Percentiles rank a stretch among this genome's conserved stretches.
Conservation (phyloP, 345 rosid species). For the Eucalyptus erythrocorys region DNA sequence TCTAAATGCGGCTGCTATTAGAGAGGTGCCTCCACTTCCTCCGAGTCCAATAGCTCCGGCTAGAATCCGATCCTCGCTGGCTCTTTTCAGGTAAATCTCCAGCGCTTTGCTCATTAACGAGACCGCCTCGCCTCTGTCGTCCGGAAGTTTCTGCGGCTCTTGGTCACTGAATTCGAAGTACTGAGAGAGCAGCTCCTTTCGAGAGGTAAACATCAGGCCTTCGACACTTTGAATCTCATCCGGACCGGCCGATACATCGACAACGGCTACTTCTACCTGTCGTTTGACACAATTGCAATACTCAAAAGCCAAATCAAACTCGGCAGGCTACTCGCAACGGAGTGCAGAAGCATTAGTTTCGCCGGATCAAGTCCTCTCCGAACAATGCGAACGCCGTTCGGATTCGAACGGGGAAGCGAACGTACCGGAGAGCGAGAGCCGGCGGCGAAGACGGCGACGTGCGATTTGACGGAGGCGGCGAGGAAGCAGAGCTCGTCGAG, state of each 20-base stretch:
- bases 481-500: slow-evolving; percentile 74
- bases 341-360: background rate
- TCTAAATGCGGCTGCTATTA: slow-evolving; percentile 58
- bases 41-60: slow-evolving; percentile 78
- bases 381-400: background rate
- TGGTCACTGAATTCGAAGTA: slow-evolving; percentile 8
- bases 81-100: slow-evolving; percentile 30
- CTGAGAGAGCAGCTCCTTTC: slow-evolving; percentile 46
- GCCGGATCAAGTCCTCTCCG: background rate
- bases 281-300: background rate
- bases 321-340: background rate
- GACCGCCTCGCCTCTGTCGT: slow-evolving; percentile 71
- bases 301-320: background rate
- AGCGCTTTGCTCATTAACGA: slow-evolving; percentile 59
- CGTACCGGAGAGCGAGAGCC: slow-evolving; percentile 35
- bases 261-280: slow-evolving; percentile 57
- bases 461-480: slow-evolving; percentile 48
- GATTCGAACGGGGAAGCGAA: background rate
- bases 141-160: slow-evolving; percentile 18
- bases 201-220: slow-evolving; percentile 33
- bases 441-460: slow-evolving; percentile 27
- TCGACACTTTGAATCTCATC: slow-evolving; percentile 13
- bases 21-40: slow-evolving; percentile 88
- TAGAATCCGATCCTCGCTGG: slow-evolving; percentile 20
- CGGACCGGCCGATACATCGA: slow-evolving; percentile 62